Evolutionary conservation across 176 grass and related monocot genomes (phyloP), one percentile per base, ranked within the genome.

Genomic region (Pontederia paniculata): DNA sequence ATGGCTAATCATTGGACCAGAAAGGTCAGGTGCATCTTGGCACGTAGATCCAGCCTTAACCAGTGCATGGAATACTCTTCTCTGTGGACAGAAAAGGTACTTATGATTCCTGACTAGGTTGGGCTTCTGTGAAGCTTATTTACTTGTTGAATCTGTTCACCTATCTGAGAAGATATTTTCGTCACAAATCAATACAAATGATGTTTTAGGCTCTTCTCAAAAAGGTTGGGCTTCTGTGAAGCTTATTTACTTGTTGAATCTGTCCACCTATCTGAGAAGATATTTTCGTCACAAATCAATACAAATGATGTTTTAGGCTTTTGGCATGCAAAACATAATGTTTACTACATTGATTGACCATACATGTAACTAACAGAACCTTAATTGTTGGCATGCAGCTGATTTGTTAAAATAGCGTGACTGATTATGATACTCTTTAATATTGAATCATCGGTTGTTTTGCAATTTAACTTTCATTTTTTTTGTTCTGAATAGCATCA

Each of bases 1-100:
- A 90, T 97, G 93, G 93, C 41, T 97, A 42, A 97, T 97, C 71
- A 77, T 97, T 68, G 93, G 93, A 43, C 93, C 93, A 62, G 83
- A 90, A 63, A 84, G 91, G 73, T 97, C 93, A 9, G 93, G 93
- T 78, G 93, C 93, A 53, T 97, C 93, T 64, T 97, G 93, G 93
- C 93, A 97, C 84, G 83, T 97, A 68, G 93, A 97, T 79, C 93
- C 93, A 65, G 86, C 86, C 45, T 59, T 97, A 22, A 97, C 93
- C 17, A 90, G 77, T 54, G 93, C 93, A 21, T 97, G 93, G 93
- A 97, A 97, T 48, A 97, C 93, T 70, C 93, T 97, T 75, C 80
- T 97, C 69, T 87, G 74, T 71, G 93, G 93, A 41, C 68, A 56
- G 31, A 97, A 97, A 90, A 97, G 93, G 93, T 97, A 48, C 4